Evolutionary conservation across 1,284 basidiomycete genomes (phyloP), one percentile per base, ranked within the genome.

Genomic region (Volvariella surrecta): DNA sequence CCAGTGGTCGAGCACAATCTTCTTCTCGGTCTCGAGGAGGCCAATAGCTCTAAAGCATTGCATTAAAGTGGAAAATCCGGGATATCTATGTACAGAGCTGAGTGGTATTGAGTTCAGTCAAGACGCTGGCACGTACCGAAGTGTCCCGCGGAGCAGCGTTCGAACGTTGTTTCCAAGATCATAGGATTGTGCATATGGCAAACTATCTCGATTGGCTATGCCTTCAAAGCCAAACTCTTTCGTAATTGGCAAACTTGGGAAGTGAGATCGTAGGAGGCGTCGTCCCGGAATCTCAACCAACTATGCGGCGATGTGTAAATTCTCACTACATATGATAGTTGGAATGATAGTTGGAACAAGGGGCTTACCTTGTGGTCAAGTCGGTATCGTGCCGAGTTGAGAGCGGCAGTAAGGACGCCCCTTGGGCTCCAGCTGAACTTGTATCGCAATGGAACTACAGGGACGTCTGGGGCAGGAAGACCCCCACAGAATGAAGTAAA

Each of bases 381-480:
- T 54, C 77, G 74, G 64, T 84, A 96, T 47, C 61, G 62, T 6
- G 93, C 93, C 0, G 71, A 64, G 56, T 95, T 94, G 48, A 82
- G 64, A 0, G 89, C 85, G 1, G 93, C 93, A 11, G 75, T 78
- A 32, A 98, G 66, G 2, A 95, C 92, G 1, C 90, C 93, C 49
- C 81, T 75, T 1, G 94, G 93, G 45, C 82, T 89, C 94, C 93
- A 97, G 48, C 89, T 93, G 60, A 97, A 98, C 62, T 96, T 96
- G 64, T 97, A 97, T 22, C 85, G 79, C 13, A 95, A 66, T 2
- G 91, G 79, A 24, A 74, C 75, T 9, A 61, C 63, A 43, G 65
- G 56, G 15, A 65, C 69, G 28, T 89, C 84, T 0, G 89, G 89
- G 2, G 87, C 84, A 0, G 93, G 94, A 10, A 98, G 68, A 1